Evolutionary conservation across 1,139 yeast genomes (phyloP), one percentile per base, ranked within the genome.

Genomic region (Pneumocystis jirovecii): DNA sequence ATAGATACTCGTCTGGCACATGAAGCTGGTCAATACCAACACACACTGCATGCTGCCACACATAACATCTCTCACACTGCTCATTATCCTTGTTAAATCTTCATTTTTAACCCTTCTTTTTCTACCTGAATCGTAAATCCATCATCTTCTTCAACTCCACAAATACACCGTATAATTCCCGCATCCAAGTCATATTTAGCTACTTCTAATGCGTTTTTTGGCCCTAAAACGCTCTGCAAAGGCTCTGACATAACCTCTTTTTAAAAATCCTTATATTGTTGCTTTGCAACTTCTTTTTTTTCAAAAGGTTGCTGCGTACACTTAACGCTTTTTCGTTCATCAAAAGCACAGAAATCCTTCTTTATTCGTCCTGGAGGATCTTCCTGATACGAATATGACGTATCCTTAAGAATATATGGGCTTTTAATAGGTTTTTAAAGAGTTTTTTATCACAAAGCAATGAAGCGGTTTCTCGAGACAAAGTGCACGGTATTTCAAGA

Each of bases 11-110:
- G 68, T 89, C 96, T 0, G 96, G 96, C 0, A 86, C 95, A 66
- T 86, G 85, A 44, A 83, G 87, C 63, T 82, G 82, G 68, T 79
- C 80, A 67, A 89, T 81, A 0, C 96, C 95, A 56, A 91, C 96
- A 77, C 97, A 91, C 75, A 81, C 89, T 2, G 97, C 97, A 74
- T 91, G 97, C 76, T 91, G 97, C 97, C 97, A 91, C 8, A 86
- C 96, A 31, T 89, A 84, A 76, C 97, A 91, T 68, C 82, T 80
- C 70, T 91, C 97, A 79, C 97, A 91, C 76, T 50, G 25, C 17
- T 8, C 34, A 86, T 93, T 68, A 91, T 87, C 0, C 97, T 90
- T 73, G 88, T 89, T 0, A 96, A 96, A 73, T 90, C 97, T 74
- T 91, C 97, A 31, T 69, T 90, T 96, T 66, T 85, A 89, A 2